phyloP scores from a whole-genome alignment of 805 yeast species.

The Yarrowia osloensis region DNA sequence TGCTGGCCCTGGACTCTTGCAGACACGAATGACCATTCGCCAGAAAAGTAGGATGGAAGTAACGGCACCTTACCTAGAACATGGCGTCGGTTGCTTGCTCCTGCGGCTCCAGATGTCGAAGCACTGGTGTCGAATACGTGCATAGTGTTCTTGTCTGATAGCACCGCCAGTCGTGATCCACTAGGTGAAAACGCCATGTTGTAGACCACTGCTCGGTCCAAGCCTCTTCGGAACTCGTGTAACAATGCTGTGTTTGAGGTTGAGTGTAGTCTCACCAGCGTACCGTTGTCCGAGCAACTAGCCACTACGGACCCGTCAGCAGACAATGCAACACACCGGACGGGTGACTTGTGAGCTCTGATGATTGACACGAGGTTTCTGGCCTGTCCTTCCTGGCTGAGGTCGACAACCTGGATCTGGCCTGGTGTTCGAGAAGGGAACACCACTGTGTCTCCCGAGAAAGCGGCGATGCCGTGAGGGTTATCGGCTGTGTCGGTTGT shows the following conservation, averaged over 20 bases:
- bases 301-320: slow-evolving; percentile 70
- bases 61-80: slow-evolving; percentile 64
- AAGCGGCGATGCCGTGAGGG: slow-evolving; percentile 63
- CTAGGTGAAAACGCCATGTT: slow-evolving; percentile 82
- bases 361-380: slow-evolving; percentile 66
- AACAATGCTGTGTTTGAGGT: slow-evolving; percentile 66
- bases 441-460: slow-evolving; percentile 58
- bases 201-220: slow-evolving; percentile 79
- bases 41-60: slow-evolving; percentile 72
- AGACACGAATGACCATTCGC: slow-evolving; percentile 87
- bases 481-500: slow-evolving; percentile 67
- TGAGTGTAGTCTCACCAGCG: slow-evolving; percentile 73
- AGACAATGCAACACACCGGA: slow-evolving; percentile 65
- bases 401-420: slow-evolving; percentile 77
- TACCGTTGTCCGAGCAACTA: slow-evolving; percentile 80
- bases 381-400: slow-evolving; percentile 59
- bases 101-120: slow-evolving; percentile 32
- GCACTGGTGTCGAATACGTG: slow-evolving; percentile 71
- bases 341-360: slow-evolving; percentile 71
- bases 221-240: slow-evolving; percentile 87
- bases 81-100: slow-evolving; percentile 55
- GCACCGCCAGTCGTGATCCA: slow-evolving; percentile 74
- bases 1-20: slow-evolving; percentile 51
- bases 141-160: slow-evolving; percentile 85
- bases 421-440: slow-evolving; percentile 78